Evolutionary conservation across 164 flowering plant species (phyloP).

Genomic region (Buxus sempervirens): DNA sequence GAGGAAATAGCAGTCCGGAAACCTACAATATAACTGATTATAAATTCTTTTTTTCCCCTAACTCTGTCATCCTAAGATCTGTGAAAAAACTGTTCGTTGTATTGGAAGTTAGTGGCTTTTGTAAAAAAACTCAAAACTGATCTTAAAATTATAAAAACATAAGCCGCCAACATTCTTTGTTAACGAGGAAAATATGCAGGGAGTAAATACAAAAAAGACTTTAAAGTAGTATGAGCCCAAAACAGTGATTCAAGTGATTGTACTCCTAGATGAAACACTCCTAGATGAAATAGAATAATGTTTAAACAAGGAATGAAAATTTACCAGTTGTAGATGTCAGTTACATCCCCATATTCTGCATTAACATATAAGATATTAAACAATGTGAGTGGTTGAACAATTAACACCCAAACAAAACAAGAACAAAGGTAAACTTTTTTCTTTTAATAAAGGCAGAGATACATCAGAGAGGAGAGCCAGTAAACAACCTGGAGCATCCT

Average conservation of each 20-base stretch:
- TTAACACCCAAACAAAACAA: too few species aligned
- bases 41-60: too few species aligned
- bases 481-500: too few species aligned
- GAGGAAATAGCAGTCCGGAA: too few species aligned
- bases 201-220: background rate
- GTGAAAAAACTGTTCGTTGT: background rate
- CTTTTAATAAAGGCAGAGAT: too few species aligned
- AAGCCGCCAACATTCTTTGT: background rate
- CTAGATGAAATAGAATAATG: background rate
- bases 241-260: constrained; percentile 1
- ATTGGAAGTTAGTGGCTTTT: background rate
- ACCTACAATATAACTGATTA: background rate
- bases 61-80: background rate
- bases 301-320: constrained; percentile 5
- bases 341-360: constrained; percentile 94
- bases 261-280: background rate
- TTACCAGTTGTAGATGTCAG: constrained; percentile 94
- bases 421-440: too few species aligned
- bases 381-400: background rate
- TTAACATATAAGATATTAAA: constrained; percentile 11
- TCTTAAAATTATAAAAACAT: background rate
- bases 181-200: background rate
- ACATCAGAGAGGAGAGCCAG: too few species aligned
- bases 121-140: background rate
- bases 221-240: background rate